Conservation (phyloP, 2,329 filamentous ascomycete genomes). For the Aspergillus sp. region DNA sequence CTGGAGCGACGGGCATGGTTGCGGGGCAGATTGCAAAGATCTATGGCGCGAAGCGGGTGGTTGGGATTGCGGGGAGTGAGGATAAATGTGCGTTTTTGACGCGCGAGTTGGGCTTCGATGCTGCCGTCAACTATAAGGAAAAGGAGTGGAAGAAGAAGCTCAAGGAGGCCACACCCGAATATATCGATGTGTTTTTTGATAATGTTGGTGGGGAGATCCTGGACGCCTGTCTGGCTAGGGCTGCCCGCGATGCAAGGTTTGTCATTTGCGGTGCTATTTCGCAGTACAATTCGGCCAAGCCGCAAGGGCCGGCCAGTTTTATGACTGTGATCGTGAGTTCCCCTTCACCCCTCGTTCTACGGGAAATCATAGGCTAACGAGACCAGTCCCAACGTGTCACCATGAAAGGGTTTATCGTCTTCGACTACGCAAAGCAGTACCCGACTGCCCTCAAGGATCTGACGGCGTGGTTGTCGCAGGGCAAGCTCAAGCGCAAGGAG, state of each 20-base stretch:
- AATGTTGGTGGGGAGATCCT: constrained; percentile 67
- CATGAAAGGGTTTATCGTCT: constrained; percentile 66
- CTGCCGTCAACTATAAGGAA: constrained; percentile 62
- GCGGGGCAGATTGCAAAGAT: constrained; percentile 72
- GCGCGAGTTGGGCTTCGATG: constrained; percentile 58
- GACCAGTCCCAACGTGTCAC: constrained; percentile 32
- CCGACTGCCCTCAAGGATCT: constrained; percentile 52
- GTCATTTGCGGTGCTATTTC: constrained; percentile 64
- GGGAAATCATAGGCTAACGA: not conserved
- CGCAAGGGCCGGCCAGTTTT: constrained; percentile 47
- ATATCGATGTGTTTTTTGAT: constrained; percentile 65
- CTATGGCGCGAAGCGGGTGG: constrained; percentile 53
- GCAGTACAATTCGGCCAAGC: constrained; percentile 55
- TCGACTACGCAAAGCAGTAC: constrained; percentile 57
- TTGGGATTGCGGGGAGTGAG: constrained; percentile 58
- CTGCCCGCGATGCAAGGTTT: constrained; percentile 56
- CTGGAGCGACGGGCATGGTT: constrained; percentile 68
- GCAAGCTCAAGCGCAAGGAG: constrained; percentile 64
- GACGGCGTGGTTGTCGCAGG: constrained; percentile 59
- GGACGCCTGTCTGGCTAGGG: constrained; percentile 56
- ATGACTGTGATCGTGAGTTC: constrained; percentile 33
- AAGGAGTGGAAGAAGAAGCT: constrained; percentile 54
- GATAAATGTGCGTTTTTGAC: constrained; percentile 61
- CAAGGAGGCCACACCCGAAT: constrained; percentile 49
- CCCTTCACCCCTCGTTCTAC: not conserved